These are phyloP conservation scores for Penicillium freii DNA, from an alignment of 2,329 filamentous ascomycete genomes.

Conservation along the genomic window DNA sequence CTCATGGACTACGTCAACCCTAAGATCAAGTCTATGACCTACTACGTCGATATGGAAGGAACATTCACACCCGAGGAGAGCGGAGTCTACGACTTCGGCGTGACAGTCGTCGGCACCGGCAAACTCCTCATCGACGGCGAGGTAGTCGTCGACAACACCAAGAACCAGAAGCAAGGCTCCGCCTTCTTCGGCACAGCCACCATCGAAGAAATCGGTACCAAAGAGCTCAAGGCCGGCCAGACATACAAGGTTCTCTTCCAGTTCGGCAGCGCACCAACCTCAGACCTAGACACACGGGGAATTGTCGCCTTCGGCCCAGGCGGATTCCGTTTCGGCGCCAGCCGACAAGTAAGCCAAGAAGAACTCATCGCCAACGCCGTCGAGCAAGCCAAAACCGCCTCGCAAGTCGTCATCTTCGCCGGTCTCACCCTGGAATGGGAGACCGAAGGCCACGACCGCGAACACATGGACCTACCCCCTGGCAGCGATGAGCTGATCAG, in stretches of 20 bases:
- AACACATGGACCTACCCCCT: slow-evolving; percentile 57
- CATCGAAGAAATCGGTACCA: slow-evolving; percentile 60
- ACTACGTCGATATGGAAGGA: slow-evolving; percentile 63
- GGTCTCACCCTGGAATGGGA: slow-evolving; percentile 82
- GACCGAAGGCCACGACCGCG: slow-evolving; percentile 66
- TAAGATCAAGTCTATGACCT: slow-evolving; percentile 52
- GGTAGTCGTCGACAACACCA: slow-evolving; percentile 64
- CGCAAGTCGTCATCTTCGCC: slow-evolving; percentile 75
- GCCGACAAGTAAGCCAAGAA: slow-evolving; percentile 56
- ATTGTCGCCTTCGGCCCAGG: slow-evolving; percentile 57
- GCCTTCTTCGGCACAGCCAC: slow-evolving; percentile 66
- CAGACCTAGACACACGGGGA: slow-evolving; percentile 52
- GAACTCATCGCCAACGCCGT: slow-evolving; percentile 66
- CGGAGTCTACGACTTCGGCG: slow-evolving; percentile 62
- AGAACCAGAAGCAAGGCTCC: slow-evolving; percentile 61
- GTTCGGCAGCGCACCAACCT: slow-evolving; percentile 60
- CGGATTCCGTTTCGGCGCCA: slow-evolving; percentile 62
- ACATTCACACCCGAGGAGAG: slow-evolving; percentile 60
- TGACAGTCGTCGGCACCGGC: slow-evolving; percentile 65
- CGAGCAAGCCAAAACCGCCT: slow-evolving; percentile 64
- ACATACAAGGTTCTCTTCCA: slow-evolving; percentile 60
- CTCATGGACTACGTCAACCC: slow-evolving; percentile 57
- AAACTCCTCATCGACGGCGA: slow-evolving; percentile 63
- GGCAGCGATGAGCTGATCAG: slow-evolving; percentile 59
- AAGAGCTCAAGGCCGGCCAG: slow-evolving; percentile 58